Evolutionary conservation across 371 early-diverging fungal species (phyloP).

Genomic region (Mucor piriformis): DNA sequence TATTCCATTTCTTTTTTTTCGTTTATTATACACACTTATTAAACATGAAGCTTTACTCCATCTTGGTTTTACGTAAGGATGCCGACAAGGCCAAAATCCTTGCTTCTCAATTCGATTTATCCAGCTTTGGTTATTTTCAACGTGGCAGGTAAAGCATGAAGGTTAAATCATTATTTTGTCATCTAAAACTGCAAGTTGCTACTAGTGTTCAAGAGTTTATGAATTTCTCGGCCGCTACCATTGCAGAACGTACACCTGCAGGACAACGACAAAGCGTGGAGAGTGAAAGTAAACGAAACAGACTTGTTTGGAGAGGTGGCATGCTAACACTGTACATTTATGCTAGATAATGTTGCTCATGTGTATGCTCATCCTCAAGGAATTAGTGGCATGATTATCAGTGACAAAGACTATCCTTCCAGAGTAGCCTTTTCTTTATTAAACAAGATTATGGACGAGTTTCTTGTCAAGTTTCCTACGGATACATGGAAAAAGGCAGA

Average conservation of each 20-base stretch:
- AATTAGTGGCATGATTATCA: constrained; percentile 78
- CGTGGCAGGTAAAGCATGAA: constrained; percentile 68
- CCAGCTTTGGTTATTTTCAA: constrained; percentile 89
- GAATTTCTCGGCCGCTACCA: constrained; percentile 82
- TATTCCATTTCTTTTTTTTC: constrained; percentile 4
- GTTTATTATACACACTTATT: constrained; percentile 13
- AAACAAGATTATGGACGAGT: constrained; percentile 89
- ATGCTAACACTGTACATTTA: neutral
- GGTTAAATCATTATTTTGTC: no score
- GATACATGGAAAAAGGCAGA: constrained; percentile 57
- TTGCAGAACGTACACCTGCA: constrained; percentile 83
- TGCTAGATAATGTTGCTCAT: constrained; percentile 81
- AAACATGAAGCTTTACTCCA: constrained; percentile 66
- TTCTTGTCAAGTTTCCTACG: constrained; percentile 68
- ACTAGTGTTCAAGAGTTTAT: constrained; percentile 91
- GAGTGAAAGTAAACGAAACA: constrained; percentile 69
- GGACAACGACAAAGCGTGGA: constrained; percentile 89
- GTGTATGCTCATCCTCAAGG: constrained; percentile 78
- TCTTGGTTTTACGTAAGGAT: constrained; percentile 54
- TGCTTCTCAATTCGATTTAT: constrained; percentile 73
- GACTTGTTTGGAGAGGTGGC: neutral
- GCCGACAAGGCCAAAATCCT: constrained; percentile 56
- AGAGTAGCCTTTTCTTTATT: constrained; percentile 89
- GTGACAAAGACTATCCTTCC: constrained; percentile 92
- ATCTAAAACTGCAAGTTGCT: neutral